Conservation (phyloP, 495 filamentous ascomycete genomes). For the Letharia columbiana region DNA sequence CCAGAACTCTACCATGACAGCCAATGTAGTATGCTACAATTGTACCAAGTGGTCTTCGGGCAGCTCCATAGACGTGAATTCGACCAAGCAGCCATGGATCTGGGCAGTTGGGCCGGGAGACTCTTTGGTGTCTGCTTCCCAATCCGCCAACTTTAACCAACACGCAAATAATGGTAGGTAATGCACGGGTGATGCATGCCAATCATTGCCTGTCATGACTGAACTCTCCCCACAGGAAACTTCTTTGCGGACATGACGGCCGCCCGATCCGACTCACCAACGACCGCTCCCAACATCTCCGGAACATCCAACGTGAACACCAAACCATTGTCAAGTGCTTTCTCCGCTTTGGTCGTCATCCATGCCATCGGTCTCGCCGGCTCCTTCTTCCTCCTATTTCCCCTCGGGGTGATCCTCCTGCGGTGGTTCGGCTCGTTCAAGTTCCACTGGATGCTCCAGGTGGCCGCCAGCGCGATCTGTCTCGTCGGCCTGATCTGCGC, state of each 20-base stretch:
- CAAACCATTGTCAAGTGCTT: not conserved
- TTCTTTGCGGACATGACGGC: conserved; percentile 12
- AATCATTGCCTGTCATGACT: not conserved
- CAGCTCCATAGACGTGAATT: not conserved
- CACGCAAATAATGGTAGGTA: conserved; percentile 5
- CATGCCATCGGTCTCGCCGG: conserved; percentile 9
- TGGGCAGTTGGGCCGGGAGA: conserved; percentile 12
- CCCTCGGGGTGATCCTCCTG: conserved; percentile 4
- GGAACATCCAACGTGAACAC: not conserved
- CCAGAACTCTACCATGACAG: conserved; percentile 5
- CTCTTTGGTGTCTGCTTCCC: not conserved
- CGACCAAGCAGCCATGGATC: conserved; percentile 10
- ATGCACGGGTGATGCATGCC: too few species aligned
- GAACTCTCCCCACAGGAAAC: not conserved
- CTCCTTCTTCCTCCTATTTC: conserved; percentile 13
- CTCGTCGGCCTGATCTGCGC: not conserved
- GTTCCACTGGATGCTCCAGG: conserved; percentile 12
- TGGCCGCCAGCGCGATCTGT: not conserved
- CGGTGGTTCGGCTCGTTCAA: conserved; percentile 9
- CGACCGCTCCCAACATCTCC: not conserved
- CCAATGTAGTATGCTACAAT: conserved; percentile 9
- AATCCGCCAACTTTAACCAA: conserved; percentile 2
- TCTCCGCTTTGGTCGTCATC: not conserved
- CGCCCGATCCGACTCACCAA: not conserved
- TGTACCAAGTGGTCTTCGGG: not conserved